A percentile compares a stretch with the other conserved stretches of the same genome.
These are phyloP conservation scores for Globisporangium alternatum DNA, from an alignment of 352 stramenopile species.

Conservation along the genomic window DNA sequence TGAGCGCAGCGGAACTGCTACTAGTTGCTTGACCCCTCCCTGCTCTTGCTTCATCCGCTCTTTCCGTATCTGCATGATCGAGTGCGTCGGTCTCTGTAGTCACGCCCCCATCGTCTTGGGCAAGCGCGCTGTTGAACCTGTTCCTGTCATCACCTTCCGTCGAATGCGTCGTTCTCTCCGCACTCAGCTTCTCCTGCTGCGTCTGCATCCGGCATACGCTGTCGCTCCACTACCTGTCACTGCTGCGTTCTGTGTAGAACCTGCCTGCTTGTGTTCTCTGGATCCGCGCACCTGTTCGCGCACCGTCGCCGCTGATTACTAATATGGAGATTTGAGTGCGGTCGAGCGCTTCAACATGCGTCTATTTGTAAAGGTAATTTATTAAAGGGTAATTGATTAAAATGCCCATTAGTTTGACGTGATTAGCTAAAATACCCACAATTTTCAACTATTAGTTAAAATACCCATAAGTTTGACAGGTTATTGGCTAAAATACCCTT, in stretches of 20 bases:
- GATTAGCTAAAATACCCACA: too few species aligned
- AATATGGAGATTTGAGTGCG: too few species aligned
- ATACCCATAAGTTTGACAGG: too few species aligned
- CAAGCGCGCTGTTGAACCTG: neutral
- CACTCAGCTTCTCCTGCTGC: slow-evolving; percentile 2
- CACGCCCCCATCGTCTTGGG: neutral
- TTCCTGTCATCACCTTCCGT: neutral
- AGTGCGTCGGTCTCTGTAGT: neutral
- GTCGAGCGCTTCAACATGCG: too few species aligned
- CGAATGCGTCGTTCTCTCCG: neutral
- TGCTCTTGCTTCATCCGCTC: neutral
- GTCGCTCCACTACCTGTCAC: neutral
- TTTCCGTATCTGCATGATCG: neutral
- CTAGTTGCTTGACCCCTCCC: neutral
- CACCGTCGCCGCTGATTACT: neutral
- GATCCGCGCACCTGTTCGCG: slow-evolving; percentile 1
- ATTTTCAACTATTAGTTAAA: too few species aligned
- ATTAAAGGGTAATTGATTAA: neutral
- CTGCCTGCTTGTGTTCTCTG: neutral
- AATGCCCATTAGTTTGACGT: too few species aligned
- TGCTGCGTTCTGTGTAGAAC: neutral
- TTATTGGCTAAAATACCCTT: neutral
- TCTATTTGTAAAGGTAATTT: too few species aligned
- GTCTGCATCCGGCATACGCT: neutral
- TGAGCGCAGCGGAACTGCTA: neutral